Evolutionary conservation across 2,329 filamentous ascomycete genomes (phyloP).

Genomic region (Eutypa lata): DNA sequence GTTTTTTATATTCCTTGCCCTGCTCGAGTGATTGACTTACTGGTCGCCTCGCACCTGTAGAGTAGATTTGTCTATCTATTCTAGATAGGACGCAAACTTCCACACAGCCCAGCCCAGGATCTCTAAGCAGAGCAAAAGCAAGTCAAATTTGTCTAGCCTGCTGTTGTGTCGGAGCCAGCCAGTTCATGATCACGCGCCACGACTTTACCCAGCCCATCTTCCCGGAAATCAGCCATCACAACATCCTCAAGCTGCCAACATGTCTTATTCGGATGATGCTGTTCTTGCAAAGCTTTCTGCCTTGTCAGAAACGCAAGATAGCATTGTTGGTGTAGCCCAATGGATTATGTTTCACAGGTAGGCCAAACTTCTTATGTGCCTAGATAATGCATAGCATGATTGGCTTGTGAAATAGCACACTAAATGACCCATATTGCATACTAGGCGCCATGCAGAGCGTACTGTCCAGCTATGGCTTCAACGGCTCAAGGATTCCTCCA

Average conservation of each 20-base stretch:
- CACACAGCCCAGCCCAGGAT: background rate
- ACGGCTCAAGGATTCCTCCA: constrained; percentile 80
- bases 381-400: constrained; percentile 1
- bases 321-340: constrained; percentile 92
- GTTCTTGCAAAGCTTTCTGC: constrained; percentile 92
- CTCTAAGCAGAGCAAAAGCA: background rate
- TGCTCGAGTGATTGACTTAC: background rate
- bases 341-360: constrained; percentile 99
- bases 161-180: too few species aligned
- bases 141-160: too few species aligned
- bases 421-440: constrained; percentile 27
- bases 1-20: background rate
- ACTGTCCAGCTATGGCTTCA: constrained; percentile 92
- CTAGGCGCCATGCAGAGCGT: constrained; percentile 83
- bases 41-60: background rate
- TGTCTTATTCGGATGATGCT: constrained; percentile 96
- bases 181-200: too few species aligned
- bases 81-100: constrained; percentile 1
- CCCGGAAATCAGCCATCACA: background rate
- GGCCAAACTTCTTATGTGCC: constrained; percentile 14
- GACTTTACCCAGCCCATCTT: background rate
- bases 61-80: background rate
- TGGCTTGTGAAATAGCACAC: constrained; percentile 4
- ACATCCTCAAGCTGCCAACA: constrained; percentile 34
- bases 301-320: constrained; percentile 95